These are phyloP conservation scores for Solanum pimpinellifolium DNA, from an alignment of 257 asterid genomes.

Conservation along the genomic window DNA sequence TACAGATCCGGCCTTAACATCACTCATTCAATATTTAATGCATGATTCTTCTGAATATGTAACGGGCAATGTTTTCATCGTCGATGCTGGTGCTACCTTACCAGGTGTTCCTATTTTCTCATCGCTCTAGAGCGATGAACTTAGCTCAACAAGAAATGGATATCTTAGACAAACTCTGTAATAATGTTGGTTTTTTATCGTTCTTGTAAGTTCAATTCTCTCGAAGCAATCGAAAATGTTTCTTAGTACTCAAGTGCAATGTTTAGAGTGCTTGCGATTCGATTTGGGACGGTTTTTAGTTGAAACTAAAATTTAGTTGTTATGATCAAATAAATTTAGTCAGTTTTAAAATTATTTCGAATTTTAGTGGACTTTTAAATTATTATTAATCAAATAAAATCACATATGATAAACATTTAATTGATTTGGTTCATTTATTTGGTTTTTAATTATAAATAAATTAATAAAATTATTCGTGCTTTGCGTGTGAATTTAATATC, in stretches of 20 bases:
- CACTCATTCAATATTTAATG: conserved; percentile 18
- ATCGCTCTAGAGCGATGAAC: conserved; percentile 3
- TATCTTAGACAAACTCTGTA: background rate
- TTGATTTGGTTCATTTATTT: background rate
- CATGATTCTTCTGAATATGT: conserved; percentile 27
- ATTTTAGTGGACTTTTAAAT: background rate
- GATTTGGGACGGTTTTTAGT: background rate
- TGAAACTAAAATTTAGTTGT: no score
- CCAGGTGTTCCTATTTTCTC: conserved; percentile 29
- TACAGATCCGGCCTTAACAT: conserved; percentile 29
- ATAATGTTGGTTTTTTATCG: background rate
- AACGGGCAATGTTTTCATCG: conserved; percentile 25
- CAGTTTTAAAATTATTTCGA: no score
- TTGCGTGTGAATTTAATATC: no score
- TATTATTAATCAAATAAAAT: no score
- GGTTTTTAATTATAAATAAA: no score
- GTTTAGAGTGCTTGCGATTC: background rate
- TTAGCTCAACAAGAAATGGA: background rate
- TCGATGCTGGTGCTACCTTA: conserved; percentile 30
- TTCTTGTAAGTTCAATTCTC: background rate
- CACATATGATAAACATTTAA: no score
- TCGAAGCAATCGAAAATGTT: background rate
- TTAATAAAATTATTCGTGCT: no score
- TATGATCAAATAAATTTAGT: background rate
- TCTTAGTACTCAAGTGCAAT: background rate